Percentiles rank a stretch among this genome's conserved stretches.
Conservation (phyloP, 768 basidiomycete genomes). For the Lactifluus volemus region DNA sequence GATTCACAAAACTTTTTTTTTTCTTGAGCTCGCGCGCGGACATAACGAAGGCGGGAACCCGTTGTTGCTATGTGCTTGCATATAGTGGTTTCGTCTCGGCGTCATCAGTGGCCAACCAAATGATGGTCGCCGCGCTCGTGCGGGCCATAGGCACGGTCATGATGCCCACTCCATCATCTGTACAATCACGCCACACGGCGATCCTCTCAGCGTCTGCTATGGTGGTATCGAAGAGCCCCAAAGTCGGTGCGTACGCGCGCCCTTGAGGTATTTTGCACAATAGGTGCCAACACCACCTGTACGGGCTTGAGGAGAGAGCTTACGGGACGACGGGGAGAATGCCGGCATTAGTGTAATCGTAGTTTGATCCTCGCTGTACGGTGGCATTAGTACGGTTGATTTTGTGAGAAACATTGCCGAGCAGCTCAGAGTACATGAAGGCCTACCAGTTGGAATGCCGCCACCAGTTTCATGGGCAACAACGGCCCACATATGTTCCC, state of each 20-base stretch:
- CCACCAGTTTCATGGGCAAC: background rate
- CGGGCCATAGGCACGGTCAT: background rate
- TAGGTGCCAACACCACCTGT: background rate
- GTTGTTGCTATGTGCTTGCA: background rate
- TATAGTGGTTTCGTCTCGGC: background rate
- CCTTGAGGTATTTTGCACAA: background rate
- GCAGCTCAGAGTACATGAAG: background rate
- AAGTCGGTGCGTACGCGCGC: background rate
- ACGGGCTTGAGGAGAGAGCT: background rate
- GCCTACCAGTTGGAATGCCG: background rate
- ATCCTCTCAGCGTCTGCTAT: constrained; percentile 7
- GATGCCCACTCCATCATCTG: constrained; percentile 5
- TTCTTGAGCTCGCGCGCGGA: background rate
- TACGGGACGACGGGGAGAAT: background rate
- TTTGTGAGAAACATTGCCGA: background rate
- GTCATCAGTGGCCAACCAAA: background rate
- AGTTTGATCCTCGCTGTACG: constrained; percentile 6
- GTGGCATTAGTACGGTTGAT: background rate
- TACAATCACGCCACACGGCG: constrained; percentile 16
- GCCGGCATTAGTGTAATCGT: background rate
- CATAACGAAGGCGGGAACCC: background rate
- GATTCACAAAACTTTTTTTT: background rate
- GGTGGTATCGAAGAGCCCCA: background rate
- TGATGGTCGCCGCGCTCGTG: background rate
- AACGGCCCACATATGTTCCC: background rate